Evolutionary conservation across 2,329 filamentous ascomycete genomes (phyloP).

Genomic region (Ploettnerulaceae sp.): DNA sequence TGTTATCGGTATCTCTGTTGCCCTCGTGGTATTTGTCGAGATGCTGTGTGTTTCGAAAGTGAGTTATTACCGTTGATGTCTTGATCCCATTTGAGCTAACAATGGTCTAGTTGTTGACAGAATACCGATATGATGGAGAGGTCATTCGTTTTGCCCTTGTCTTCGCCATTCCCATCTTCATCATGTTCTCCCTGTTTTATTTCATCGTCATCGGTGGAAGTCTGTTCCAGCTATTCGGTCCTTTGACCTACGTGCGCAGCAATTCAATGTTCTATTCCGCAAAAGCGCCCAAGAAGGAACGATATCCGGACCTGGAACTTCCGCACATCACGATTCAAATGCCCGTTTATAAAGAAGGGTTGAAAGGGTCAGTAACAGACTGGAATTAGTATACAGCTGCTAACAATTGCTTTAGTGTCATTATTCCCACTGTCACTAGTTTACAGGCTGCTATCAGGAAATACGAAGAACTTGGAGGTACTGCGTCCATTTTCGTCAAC

Average conservation of each 20-base stretch:
- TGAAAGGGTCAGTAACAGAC: slow-evolving; percentile 25
- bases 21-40: slow-evolving; percentile 18
- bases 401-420: slow-evolving; percentile 36
- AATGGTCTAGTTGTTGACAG: slow-evolving; percentile 14
- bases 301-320: slow-evolving; percentile 16
- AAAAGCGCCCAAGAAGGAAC: slow-evolving; percentile 35
- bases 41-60: slow-evolving; percentile 21
- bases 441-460: slow-evolving; percentile 53
- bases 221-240: slow-evolving; percentile 23
- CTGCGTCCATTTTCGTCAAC: slow-evolving; percentile 63
- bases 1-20: slow-evolving; percentile 19
- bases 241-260: slow-evolving; percentile 18
- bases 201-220: slow-evolving; percentile 17
- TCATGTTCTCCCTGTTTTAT: slow-evolving; percentile 31
- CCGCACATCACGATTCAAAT: slow-evolving; percentile 46
- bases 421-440: slow-evolving; percentile 53
- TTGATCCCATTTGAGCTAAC: not conserved
- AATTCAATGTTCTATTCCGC: slow-evolving; percentile 28
- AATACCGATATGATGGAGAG: slow-evolving; percentile 19
- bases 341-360: slow-evolving; percentile 43
- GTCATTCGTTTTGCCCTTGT: slow-evolving; percentile 19
- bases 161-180: slow-evolving; percentile 18
- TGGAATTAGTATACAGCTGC: slow-evolving; percentile 32
- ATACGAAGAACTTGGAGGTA: slow-evolving; percentile 56
- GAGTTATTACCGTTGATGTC: not conserved